Base-by-base conservation (phyloP, 257 asterid genomes). In the Petunia secreta region DNA sequence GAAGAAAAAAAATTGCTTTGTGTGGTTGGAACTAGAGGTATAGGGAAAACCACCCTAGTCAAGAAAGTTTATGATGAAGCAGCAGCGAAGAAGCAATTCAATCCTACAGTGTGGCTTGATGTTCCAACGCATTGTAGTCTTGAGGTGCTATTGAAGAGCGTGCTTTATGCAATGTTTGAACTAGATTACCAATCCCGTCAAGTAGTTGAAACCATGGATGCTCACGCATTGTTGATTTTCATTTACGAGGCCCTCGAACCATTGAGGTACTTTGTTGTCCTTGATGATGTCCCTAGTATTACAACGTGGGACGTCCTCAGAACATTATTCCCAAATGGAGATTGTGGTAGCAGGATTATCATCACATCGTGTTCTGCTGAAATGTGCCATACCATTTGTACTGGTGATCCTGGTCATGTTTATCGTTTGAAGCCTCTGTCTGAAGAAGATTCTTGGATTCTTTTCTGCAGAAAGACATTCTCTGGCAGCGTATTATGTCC, bases 11-110 rank as follows among this genome's bases (percentile, higher is more conserved):
- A 55, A 59, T 83, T 82, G 65, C 60, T 85, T 39, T 75, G 85
- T 15, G 79, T 85, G 36, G 84, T 82, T 15, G 88, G 88, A 48
- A 82, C 75, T 82, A 82, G 66, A 65, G 88, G 88, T 8, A 13
- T 82, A 8, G 88, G 88, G 64, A 85, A 82, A 63, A 82, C 88
- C 14, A 85, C 88, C 4, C 75, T 85, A 15, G 85, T 75, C 4
- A 79, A 78, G 67, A 66, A 75, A 43, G 77, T 85, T 25, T 83
- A 77, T 43, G 83, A 81, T 62, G 85, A 81, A 77, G 52, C 43
- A 0, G 53, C 53, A 8, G 74, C 81, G 8, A 74, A 36, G 39
- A 81, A 62, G 46, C 75, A 37, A 6, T 84, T 84, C 75, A 59
- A 38, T 5, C n/a, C 34, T 57, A 67, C 16, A 25, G 81, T 79